These are phyloP conservation scores for Rhodomyrtus psidioides DNA, from an alignment of 441 rosid species.

Conservation along the genomic window DNA sequence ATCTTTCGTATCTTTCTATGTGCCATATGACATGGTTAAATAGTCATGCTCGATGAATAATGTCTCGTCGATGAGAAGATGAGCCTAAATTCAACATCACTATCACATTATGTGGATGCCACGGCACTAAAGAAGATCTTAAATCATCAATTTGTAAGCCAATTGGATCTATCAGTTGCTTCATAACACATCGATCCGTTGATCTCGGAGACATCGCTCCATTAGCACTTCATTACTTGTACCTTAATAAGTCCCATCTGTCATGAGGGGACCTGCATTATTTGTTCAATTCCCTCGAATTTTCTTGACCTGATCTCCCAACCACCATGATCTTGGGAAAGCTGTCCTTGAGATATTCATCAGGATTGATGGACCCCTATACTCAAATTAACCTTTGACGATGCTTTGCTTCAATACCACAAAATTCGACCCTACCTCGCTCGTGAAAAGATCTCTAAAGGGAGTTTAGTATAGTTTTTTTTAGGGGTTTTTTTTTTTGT, in stretches of 20 bases:
- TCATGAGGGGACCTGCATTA: neutral
- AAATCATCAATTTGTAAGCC: neutral
- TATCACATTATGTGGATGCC: neutral
- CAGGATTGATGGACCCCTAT: too few relatives aligned
- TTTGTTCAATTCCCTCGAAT: neutral
- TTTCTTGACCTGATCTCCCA: neutral
- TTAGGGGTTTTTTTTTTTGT: too few relatives aligned
- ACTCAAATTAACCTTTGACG: neutral
- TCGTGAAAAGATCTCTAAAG: neutral
- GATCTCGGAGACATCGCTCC: neutral
- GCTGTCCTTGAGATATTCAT: neutral
- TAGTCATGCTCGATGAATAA: neutral
- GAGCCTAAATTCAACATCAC: neutral
- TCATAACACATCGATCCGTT: neutral
- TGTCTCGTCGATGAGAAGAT: neutral
- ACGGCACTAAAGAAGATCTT: neutral
- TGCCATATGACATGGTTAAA: neutral
- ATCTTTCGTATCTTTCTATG: neutral
- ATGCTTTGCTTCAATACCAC: neutral
- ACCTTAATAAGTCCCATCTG: neutral
- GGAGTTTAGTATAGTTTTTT: neutral
- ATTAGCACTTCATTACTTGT: neutral
- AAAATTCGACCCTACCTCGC: neutral
- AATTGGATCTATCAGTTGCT: neutral
- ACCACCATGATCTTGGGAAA: neutral